Evolutionary conservation across 1,139 yeast genomes (phyloP), one percentile per base, ranked within the genome.

Genomic region (Citeromyces siamensis): DNA sequence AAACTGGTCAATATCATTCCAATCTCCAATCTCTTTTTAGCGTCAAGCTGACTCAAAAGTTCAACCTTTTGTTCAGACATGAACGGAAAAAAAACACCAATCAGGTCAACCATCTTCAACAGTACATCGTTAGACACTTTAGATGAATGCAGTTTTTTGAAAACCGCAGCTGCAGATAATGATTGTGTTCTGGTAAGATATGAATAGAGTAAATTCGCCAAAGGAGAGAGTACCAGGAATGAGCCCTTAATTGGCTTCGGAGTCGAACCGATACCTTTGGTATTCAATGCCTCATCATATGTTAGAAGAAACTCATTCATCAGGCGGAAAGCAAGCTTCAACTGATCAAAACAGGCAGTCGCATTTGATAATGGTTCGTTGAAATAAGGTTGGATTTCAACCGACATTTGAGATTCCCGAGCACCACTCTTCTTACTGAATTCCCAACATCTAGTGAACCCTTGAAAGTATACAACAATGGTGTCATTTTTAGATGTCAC

Each of bases 71-170:
- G 69, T 16, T 59, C 55, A 33, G 59, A 59, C 2, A 79, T 68
- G 39, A 74, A 71, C 4, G 86, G 86, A 23, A 78, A 59, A 6
- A 77, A 60, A 0, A 81, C 77, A 37, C 71, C 59, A 2, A 75
- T 60, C 38, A 75, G 56, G 48, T 79, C 86, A 41, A 55, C 48
- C 16, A 52, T 41, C 10, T 47, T 44, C 26, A 49, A 46, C 12
- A 59, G 48, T 7, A 57, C 48, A 9, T 42, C 38, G 19, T 46
- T 46, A 23, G 31, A 4, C 14, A 6, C 10, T 5, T 13, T 16
- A 16, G 54, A 51, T 27, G 42, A 45, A 10, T 52, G 52, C 3
- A 58, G 46, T 19, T 50, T 41, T 29, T 53, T 50, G 31, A 53
- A 51, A 14, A 51, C 46, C 41, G 49, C 43, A 57, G 56, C 44